Evolutionary conservation across 163 green algal species (phyloP), one percentile per base, ranked within the genome.

Genomic region (Botryococcus braunii): DNA sequence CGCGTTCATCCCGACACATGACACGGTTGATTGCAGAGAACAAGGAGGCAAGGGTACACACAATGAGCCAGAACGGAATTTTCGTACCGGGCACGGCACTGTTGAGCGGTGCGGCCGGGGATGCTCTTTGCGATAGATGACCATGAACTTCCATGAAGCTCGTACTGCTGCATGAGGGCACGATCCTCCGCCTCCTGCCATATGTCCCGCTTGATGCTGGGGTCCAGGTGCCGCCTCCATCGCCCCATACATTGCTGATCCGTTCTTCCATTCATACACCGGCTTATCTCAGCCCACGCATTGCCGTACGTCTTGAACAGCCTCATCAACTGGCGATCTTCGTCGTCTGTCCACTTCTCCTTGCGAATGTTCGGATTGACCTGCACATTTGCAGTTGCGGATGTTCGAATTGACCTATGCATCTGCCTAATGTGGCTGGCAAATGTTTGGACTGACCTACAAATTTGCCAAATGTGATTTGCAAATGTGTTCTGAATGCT

Each of bases 181-280:
- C 68, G 74, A 50, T 95, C 90, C 69, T 96, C 89, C 34, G 79
- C 69, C 17, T 71, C 57, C 4, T 41, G 65, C 88, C 89, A 96
- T 23, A 71, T 70, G 5, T 82, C 84, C 62, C 84, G 73, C 2
- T 61, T 70, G 58, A 96, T 92, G 61, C 65, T 74, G 0, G 90
- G 90, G 73, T 96, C 90, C 50, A 96, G 76, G 73, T 95, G 90
- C 0, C 90, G 77, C 36, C 86, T 73, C 86, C 88, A 96, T 36
- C 90, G 79, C 34, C 90, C 90, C 87, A 93, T 90, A 74, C 86
- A 93, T 69, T 93, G 84, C 81, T 93, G 85, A 70, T 91, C 86
- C 38, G 86, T 89, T 31, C 84, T 73, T 1, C 84, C 80, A n/a
- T 73, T 63, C 47, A 78, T 50, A 40, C 47, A 43, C 23, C 86